Evolutionary conservation across 306 rosid genomes (phyloP), one percentile per base, ranked within the genome.

Genomic region (Ammopiptanthus mongolicus): DNA sequence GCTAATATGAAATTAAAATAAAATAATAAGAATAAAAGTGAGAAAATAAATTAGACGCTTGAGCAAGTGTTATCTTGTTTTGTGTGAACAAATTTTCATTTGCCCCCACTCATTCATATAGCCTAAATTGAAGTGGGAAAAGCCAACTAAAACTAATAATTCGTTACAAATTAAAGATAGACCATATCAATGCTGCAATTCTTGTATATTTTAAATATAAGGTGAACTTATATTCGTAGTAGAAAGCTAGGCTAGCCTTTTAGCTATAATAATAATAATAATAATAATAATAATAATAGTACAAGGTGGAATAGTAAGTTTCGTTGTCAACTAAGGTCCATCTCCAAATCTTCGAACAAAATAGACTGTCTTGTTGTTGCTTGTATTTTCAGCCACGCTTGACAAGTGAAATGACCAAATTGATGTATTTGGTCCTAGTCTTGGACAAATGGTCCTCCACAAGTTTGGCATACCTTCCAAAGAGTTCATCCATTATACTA

Each of bases 321-420:
- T 41, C 47, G 10, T 41, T 41, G 47, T 41, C 13, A 41, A 41
- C 13, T 41, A 10, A 9, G 4, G 14, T 41, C 47, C 47, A 41
- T 10, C 47, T 37, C 47, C 47, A 41, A 9, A 41, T 10, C 47
- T 2, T 11, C 2, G 13, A 11, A n/a, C n/a, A n/a, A 44, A 44
- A 18, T 6, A 18, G 25, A 52, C 8, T 23, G 8, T 13, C 4
- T 0, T 2, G 19, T 12, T 14, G 19, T 12, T 14, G 65, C 46
- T 15, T 34, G 22, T 8, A 6, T 11, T 28, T 21, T 73, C 69
- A 80, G 3, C n/a, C 29, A 29, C 18, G 77, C 67, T 58, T 84
- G 15, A 85, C 39, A 1, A 94, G 80, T 17, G 96, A 78, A 75
- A 87, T 4, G 19, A 89, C 90, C 74, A 90, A 77, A 78, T 87